phyloP scores from a whole-genome alignment of 2,329 filamentous ascomycete species.

The Penicillium sp. region DNA sequence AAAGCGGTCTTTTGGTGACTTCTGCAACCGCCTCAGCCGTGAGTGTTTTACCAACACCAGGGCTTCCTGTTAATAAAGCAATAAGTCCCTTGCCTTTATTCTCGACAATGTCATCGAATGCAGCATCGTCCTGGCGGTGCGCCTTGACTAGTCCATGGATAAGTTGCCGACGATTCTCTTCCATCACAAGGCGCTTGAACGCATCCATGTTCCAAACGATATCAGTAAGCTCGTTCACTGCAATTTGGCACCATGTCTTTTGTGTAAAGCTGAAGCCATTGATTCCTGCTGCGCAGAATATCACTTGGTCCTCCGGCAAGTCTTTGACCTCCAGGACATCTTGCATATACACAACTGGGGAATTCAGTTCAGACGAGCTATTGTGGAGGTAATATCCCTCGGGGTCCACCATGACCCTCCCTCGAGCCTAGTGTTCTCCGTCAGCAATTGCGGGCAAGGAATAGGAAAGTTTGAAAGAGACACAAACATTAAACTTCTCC shows the following conservation, averaged over 20 bases:
- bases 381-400: conserved; percentile 5
- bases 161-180: conserved; percentile 1
- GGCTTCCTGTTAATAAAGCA: conserved; percentile 1
- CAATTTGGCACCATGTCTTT: conserved; percentile 5
- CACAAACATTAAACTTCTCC: conserved; percentile 8
- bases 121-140: not conserved
- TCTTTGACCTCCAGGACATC: not conserved
- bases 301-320: not conserved
- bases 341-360: not conserved
- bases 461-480: too few relatives aligned
- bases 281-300: conserved; percentile 5
- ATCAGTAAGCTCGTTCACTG: not conserved
- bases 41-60: conserved; percentile 4
- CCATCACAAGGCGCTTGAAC: conserved; percentile 5
- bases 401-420: conserved; percentile 7
- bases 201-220: conserved; percentile 8
- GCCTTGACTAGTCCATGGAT: conserved; percentile 1
- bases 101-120: conserved; percentile 6
- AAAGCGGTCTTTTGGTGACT: not conserved
- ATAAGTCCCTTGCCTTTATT: conserved; percentile 7
- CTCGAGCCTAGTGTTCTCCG: not conserved
- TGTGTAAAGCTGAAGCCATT: conserved; percentile 1
- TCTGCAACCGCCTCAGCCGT: conserved; percentile 13
- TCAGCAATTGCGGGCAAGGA: not conserved
- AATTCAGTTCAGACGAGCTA: conserved; percentile 1